Base-by-base conservation (phyloP, 805 yeast species). In the Candida alai region DNA sequence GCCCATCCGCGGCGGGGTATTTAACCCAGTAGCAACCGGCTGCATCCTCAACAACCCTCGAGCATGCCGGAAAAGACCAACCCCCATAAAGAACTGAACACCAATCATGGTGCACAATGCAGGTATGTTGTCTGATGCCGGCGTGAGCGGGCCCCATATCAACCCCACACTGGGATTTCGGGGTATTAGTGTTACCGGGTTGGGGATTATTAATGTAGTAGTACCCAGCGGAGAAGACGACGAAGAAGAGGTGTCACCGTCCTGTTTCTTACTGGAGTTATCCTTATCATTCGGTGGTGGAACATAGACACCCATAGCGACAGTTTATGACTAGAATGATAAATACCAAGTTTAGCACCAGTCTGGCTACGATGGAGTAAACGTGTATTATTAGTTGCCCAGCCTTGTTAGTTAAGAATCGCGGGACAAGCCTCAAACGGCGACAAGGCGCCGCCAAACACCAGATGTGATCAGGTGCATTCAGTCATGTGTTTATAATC, bases 61-160 rank as follows among this genome's bases (percentile, higher is more conserved):
- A 3, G 52, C 51, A 26, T 42, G 37, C 20, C 44, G 40, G 25
- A 58, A 45, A 4, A 49, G 39, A 23, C 39, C 41, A 13, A 68
- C 30, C 4, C 84, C 84, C n/a, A 70, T 35, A 1, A 63, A 55
- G 15, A 77, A 52, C 49, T 82, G 89, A 2, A 73, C 37, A 0
- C 74, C 75, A 2, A 78, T 64, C 32, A 79, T 51, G 0, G 73
- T 47, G 46, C 70, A 72, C 2, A 81, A 49, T 1, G 83, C 84
- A 3, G 65, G 54, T 20, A 59, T 51, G 50, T 79, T 76, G 42
- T 82, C 89, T 6, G 82, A 70, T 1, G 88, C 84, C 2, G 90
- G 90, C 1, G 78, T 80, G 15, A 82, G 51, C 0, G 87, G 87
- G 1, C 88, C 84, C 80, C 85, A 78, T 21, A 78, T 45, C 34